phyloP scores from a whole-genome alignment of 805 yeast genomes.

The Diddensiella transvaalensis region DNA sequence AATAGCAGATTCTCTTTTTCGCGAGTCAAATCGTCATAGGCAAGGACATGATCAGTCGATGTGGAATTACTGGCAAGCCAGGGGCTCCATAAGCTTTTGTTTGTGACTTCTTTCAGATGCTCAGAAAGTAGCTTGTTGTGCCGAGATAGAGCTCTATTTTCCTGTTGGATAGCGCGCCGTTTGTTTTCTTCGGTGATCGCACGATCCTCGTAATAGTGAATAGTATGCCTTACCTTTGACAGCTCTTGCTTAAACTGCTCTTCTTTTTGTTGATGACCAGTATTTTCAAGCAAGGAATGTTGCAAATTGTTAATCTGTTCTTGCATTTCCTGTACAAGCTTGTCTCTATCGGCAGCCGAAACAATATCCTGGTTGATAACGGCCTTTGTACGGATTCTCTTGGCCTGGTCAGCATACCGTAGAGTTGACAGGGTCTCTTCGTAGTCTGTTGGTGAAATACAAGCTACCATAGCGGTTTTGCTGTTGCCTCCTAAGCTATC shows the following conservation, averaged over 20 bases:
- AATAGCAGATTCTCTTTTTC: constrained; percentile 1
- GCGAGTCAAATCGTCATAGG: constrained; percentile 1
- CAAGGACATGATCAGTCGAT: background rate
- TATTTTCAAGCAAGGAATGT: constrained; percentile 19
- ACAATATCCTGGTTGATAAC: constrained; percentile 44
- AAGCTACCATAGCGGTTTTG: constrained; percentile 85
- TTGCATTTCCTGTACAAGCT: constrained; percentile 39
- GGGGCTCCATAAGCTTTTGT: constrained; percentile 13
- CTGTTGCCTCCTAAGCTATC: constrained; percentile 81
- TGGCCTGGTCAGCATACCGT: constrained; percentile 74
- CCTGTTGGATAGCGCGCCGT: constrained; percentile 30
- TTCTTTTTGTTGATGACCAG: constrained; percentile 23
- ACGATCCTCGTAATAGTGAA: constrained; percentile 31
- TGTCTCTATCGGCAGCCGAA: constrained; percentile 37
- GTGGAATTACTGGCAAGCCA: background rate
- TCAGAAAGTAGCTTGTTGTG: constrained; percentile 31
- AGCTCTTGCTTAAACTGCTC: constrained; percentile 29
- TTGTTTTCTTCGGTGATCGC: constrained; percentile 31
- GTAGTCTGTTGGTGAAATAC: constrained; percentile 74
- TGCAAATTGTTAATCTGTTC: constrained; percentile 34
- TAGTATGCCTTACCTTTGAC: constrained; percentile 28
- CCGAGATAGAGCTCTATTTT: constrained; percentile 25
- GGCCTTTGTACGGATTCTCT: constrained; percentile 63
- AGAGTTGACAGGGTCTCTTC: constrained; percentile 75
- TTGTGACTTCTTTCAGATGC: constrained; percentile 27